Base-by-base conservation (phyloP, 805 yeast genomes). In the Cyberlindnera euphorbiiphila region DNA sequence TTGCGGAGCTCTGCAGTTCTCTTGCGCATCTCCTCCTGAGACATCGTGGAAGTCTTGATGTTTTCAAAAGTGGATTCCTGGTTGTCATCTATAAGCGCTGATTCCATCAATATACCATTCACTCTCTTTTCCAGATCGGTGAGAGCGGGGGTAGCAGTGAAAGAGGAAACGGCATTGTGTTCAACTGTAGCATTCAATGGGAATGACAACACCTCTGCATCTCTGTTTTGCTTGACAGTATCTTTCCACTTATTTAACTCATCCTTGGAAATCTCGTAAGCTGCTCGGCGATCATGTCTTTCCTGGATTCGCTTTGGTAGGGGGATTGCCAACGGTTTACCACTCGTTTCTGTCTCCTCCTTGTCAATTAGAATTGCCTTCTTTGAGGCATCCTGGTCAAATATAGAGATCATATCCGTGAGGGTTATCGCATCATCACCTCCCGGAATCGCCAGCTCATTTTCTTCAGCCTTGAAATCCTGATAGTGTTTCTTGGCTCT, bases 241-340 rank as follows among this genome's bases (percentile, higher is more conserved):
- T 88, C 96, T 37, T 79, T 75, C 98, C 98, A 93, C 60, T 82
- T 84, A 42, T 77, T 71, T 6, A 91, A 85, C 56, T 93, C 95
- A 29, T 81, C 83, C 49, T 81, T 87, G 30, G 96, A 78, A 23
- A 93, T 74, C 40, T 85, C 94, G 58, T 85, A 89, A 0, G 98
- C 98, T 2, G 91, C 97, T 40, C 70, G 72, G 56, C 98, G 74
- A 50, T 89, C 96, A 48, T 82, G 74, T 56, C 93, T 77, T 50
- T 85, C 76, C 61, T 88, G 95, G 38, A 91, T 79, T 48, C 95
- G 76, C 51, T 78, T 76, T 1, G 97, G 96, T 37, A 88, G 68
- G 2, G 98, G 97, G 10, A 87, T 80, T 0, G 82, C 74, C 33
- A 87, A 63, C 2, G 91, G 71, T 44, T 69, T 68, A 13, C 62